Conservation (phyloP, 2,329 filamentous ascomycete genomes). For the Pseudocercospora fijiensis region DNA sequence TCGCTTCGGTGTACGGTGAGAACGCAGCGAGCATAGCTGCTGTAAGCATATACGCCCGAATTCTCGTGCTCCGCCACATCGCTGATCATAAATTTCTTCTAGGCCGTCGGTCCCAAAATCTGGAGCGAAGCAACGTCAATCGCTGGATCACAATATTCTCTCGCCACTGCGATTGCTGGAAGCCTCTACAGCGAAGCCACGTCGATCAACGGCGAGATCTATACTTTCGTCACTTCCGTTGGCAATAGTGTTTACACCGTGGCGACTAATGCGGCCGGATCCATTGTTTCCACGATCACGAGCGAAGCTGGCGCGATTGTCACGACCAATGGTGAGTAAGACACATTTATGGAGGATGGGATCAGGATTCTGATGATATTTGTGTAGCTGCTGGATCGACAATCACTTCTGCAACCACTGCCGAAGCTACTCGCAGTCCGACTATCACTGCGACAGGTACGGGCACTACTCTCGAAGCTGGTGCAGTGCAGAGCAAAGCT, state of each 20-base stretch:
- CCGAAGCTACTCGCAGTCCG: not conserved
- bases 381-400: not conserved
- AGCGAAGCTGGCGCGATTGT: not conserved
- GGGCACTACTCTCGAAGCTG: conserved; percentile 12
- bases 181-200: not conserved
- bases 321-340: not conserved
- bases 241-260: conserved; percentile 20
- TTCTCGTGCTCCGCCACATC: not conserved
- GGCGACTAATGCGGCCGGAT: conserved; percentile 14
- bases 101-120: not conserved
- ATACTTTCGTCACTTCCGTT: conserved; percentile 10
- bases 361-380: not conserved
- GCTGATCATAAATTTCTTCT: not conserved
- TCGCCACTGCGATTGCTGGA: not conserved
- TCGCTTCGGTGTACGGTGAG: not conserved
- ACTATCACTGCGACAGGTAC: not conserved
- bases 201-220: not conserved
- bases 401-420: not conserved
- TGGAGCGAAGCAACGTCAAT: not conserved
- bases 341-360: not conserved
- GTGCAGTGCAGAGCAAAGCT: conserved; percentile 27
- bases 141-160: not conserved
- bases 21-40: not conserved
- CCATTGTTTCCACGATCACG: conserved; percentile 27
- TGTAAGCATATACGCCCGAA: not conserved